Base-by-base conservation (phyloP, 2,329 filamentous ascomycete genomes). In the Tolypocladium tropicale region DNA sequence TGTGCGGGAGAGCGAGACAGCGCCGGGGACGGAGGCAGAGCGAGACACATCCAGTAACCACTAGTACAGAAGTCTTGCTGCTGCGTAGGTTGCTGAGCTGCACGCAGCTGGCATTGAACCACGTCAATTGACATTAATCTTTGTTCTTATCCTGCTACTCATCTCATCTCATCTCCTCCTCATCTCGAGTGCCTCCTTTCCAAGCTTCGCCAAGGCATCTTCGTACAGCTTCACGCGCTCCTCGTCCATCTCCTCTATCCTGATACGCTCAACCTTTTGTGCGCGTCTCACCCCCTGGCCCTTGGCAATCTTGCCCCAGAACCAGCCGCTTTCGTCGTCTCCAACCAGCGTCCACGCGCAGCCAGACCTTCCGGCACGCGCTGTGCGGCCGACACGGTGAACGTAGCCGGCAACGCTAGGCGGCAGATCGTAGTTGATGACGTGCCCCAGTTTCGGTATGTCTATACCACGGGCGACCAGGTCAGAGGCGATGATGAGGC, bases 401-500 rank as follows among this genome's bases (percentile, higher is more conserved):
- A 97, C 85, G 64, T 97, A 97, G 28, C 85, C 87, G 6, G 87
- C 88, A 36, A 91, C 76, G 65, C 86, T 92, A 5, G 84, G 80
- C 0, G 93, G 93, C 53, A 96, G 79, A 68, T 96, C 93, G 75
- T 97, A 97, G 74, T 96, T 96, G 71, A 97, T 77, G 51, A 97
- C 90, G 66, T 95, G 89, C 37, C 85, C 84, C 51, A 97, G 80
- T 51, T 82, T 80, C 1, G 84, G 82, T 14, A 96, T 78, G 70
- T 97, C 93, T 30, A 97, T 84, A 64, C 93, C 94, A 60, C 93
- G 88, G 2, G 91, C 90, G 1, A 94, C 90, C n/a, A 95, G 86
- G 68, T 97, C 93, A 0, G 94, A 95, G 1, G 92, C 91, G 50
- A 97, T 86, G 48, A 97, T 82, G 51, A 95, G 83, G 7, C 85